phyloP scores from a whole-genome alignment of 2,329 filamentous ascomycete species.

The Lachnellula hyalina region DNA sequence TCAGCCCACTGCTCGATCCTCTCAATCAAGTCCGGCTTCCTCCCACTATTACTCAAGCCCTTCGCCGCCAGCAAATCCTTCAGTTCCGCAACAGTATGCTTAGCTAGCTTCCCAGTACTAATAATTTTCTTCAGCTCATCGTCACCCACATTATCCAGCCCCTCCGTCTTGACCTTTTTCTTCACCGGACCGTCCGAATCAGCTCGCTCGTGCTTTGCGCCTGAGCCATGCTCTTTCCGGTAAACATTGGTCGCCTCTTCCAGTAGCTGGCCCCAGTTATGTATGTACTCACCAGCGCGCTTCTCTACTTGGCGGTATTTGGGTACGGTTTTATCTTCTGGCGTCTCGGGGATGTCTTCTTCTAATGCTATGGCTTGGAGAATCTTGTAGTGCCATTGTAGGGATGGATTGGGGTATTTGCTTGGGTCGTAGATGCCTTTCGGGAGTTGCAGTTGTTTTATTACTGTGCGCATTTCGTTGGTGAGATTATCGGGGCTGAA shows the following conservation, averaged over 20 bases:
- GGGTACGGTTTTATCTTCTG: slow-evolving; percentile 73
- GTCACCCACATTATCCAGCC: slow-evolving; percentile 15
- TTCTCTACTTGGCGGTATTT: slow-evolving; percentile 86
- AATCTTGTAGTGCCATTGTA: slow-evolving; percentile 98
- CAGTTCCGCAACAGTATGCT: slow-evolving; percentile 21
- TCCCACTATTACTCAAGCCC: slow-evolving; percentile 19
- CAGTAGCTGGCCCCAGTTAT: slow-evolving; percentile 69
- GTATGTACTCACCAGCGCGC: slow-evolving; percentile 71
- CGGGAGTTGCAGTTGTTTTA: slow-evolving; percentile 74
- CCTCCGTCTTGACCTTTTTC: slow-evolving; percentile 18
- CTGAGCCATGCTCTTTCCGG: slow-evolving; percentile 5
- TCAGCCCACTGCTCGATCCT: slow-evolving; percentile 25
- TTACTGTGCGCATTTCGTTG: slow-evolving; percentile 74
- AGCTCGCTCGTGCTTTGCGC: slow-evolving; percentile 43
- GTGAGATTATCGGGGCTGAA: slow-evolving; percentile 65
- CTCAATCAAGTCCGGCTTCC: slow-evolving; percentile 25
- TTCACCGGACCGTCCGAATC: slow-evolving; percentile 34
- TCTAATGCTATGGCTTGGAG: slow-evolving; percentile 87
- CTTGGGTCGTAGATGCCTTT: slow-evolving; percentile 77
- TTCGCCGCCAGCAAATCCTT: slow-evolving; percentile 21
- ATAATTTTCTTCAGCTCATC: slow-evolving; percentile 20
- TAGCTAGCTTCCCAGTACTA: slow-evolving; percentile 9
- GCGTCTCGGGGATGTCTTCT: slow-evolving; percentile 73
- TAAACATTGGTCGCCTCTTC: slow-evolving; percentile 39
- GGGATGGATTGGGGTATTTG: slow-evolving; percentile 83